Conservation (phyloP, 441 rosid genomes). For the Croton setiger region DNA sequence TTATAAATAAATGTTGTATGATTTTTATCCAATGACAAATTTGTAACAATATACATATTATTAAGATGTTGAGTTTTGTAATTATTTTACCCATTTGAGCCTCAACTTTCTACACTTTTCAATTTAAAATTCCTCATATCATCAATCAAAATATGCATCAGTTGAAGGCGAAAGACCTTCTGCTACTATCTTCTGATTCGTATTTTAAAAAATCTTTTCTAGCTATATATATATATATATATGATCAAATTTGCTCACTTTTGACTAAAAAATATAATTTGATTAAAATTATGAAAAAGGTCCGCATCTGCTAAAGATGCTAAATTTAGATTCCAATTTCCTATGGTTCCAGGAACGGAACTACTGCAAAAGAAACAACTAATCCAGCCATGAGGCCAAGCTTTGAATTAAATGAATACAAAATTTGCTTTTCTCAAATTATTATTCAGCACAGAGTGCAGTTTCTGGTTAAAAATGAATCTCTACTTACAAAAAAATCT, state of each 20-base stretch:
- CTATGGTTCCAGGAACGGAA: not conserved
- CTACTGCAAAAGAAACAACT: not conserved
- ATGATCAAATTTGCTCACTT: no score
- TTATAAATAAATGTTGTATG: slow-evolving; percentile 11
- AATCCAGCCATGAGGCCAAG: slow-evolving; percentile 1
- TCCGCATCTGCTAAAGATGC: no score
- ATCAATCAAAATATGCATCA: not conserved
- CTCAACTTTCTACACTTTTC: not conserved
- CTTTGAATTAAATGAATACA: not conserved
- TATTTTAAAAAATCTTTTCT: no score
- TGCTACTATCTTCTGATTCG: not conserved
- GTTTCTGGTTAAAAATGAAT: slow-evolving; percentile 6
- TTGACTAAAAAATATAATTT: no score
- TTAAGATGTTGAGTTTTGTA: not conserved
- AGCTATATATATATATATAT: no score
- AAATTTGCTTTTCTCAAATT: not conserved
- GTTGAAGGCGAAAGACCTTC: not conserved
- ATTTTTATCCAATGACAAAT: not conserved
- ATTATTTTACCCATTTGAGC: not conserved
- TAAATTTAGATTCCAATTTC: no score
- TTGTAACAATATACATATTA: not conserved
- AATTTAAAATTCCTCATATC: not conserved
- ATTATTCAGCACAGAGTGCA: slow-evolving; percentile 9
- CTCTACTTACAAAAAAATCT: slow-evolving; percentile 13
- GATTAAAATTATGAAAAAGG: no score